Evolutionary conservation across 2,329 filamentous ascomycete genomes (phyloP).

Genomic region (Fusarium sp.): DNA sequence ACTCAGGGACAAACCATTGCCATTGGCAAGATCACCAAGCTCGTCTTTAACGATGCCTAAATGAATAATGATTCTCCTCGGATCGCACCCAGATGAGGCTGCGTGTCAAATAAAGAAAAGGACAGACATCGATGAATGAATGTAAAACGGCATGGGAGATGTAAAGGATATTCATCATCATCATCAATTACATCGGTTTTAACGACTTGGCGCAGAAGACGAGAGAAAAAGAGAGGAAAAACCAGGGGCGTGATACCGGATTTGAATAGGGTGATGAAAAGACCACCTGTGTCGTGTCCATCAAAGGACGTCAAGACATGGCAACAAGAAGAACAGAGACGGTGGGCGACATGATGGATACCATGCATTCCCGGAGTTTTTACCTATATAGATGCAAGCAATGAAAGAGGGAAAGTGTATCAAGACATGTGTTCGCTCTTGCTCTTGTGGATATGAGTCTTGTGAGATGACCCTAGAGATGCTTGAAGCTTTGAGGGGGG

Average conservation of each 20-base stretch:
- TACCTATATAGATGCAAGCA: slow-evolving; percentile 38
- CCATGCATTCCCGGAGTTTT: slow-evolving; percentile 29
- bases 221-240: neutral
- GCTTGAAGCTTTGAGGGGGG: neutral
- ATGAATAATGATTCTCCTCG: slow-evolving; percentile 37
- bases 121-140: slow-evolving; percentile 17
- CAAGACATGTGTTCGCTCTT: slow-evolving; percentile 1
- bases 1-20: slow-evolving; percentile 95
- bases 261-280: slow-evolving; percentile 38
- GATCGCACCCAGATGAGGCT: neutral
- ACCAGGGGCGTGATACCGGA: slow-evolving; percentile 17
- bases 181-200: slow-evolving; percentile 28
- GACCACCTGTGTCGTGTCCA: slow-evolving; percentile 24
- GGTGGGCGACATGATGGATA: slow-evolving; percentile 37
- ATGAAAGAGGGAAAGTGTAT: slow-evolving; percentile 31
- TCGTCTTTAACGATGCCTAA: slow-evolving; percentile 62
- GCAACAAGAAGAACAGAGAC: slow-evolving; percentile 22
- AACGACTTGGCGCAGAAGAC: slow-evolving; percentile 15
- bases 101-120: slow-evolving; percentile 15
- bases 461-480: neutral
- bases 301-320: slow-evolving; percentile 24
- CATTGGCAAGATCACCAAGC: slow-evolving; percentile 98
- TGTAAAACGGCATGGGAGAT: slow-evolving; percentile 24
- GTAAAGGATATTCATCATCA: slow-evolving; percentile 22
- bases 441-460: neutral